Evolutionary conservation across 2,329 filamentous ascomycete species (phyloP).

Genomic region (Diaporthe aspalathi): DNA sequence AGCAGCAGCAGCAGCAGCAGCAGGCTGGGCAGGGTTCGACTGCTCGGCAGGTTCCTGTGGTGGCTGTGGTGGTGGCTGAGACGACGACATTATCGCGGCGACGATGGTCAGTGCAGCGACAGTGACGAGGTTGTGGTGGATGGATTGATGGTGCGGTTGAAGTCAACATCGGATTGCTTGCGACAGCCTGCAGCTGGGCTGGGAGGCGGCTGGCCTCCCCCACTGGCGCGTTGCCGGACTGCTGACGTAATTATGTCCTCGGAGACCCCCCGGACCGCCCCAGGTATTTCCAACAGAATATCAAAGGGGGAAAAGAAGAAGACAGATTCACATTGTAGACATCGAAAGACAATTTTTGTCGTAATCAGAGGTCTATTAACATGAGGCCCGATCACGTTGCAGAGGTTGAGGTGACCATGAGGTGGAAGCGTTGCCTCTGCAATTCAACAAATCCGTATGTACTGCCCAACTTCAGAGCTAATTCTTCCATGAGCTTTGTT

Average conservation of each 20-base stretch:
- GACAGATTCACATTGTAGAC: too few species aligned
- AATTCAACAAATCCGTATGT: too few species aligned
- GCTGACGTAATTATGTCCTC: slow-evolving; percentile 19
- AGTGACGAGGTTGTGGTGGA: background rate
- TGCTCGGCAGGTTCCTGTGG: slow-evolving; percentile 42
- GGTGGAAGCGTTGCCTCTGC: too few species aligned
- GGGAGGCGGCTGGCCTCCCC: background rate
- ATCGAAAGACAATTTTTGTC: too few species aligned
- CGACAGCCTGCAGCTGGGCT: background rate
- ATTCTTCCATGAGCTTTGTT: too few species aligned
- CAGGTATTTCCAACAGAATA: too few species aligned
- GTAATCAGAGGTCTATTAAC: too few species aligned
- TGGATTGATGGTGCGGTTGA: background rate
- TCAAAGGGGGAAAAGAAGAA: too few species aligned
- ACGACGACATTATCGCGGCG: slow-evolving; percentile 41
- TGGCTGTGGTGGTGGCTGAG: slow-evolving; percentile 34
- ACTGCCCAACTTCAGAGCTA: too few species aligned
- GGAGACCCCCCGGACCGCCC: background rate
- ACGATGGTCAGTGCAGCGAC: background rate
- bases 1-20: background rate
- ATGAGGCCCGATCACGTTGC: too few species aligned
- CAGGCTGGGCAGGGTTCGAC: slow-evolving; percentile 38
- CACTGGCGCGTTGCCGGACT: background rate
- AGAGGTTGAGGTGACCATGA: too few species aligned
- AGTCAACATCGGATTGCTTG: background rate